A percentile compares a stretch with the other conserved stretches of the same genome.
These are phyloP conservation scores for Macrophomina phaseolina DNA, from an alignment of 2,329 filamentous ascomycete species.

Conservation along the genomic window DNA sequence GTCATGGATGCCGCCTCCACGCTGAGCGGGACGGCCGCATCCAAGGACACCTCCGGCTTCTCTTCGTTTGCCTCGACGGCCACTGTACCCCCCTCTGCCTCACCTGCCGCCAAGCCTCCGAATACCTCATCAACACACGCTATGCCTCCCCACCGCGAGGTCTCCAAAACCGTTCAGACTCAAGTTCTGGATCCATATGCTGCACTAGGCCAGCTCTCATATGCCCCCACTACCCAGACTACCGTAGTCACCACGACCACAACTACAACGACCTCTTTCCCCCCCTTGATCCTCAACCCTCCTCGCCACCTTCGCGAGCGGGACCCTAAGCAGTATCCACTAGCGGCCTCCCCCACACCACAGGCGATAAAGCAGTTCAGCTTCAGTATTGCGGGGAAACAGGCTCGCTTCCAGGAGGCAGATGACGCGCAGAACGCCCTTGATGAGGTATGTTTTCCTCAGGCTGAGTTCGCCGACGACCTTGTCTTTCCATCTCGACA, in stretches of 20 bases:
- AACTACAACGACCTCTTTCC: constrained; percentile 81
- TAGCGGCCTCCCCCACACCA: constrained; percentile 83
- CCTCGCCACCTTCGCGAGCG: constrained; percentile 73
- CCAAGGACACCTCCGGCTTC: constrained; percentile 22
- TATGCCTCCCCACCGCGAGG: constrained; percentile 36
- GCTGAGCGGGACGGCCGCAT: constrained; percentile 24
- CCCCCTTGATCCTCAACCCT: constrained; percentile 79
- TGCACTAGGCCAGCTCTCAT: constrained; percentile 65
- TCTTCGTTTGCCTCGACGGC: constrained; percentile 27
- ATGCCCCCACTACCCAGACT: constrained; percentile 67
- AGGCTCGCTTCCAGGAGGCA: constrained; percentile 67
- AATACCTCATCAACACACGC: constrained; percentile 32
- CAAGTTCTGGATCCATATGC: constrained; percentile 40
- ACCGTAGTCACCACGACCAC: constrained; percentile 87
- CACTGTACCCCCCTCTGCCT: constrained; percentile 12
- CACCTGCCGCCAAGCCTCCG: constrained; percentile 19
- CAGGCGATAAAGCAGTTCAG: constrained; percentile 76
- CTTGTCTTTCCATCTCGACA: neutral
- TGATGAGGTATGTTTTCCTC: constrained; percentile 55
- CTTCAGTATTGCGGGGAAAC: constrained; percentile 69
- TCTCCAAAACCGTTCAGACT: constrained; percentile 36
- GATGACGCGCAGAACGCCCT: constrained; percentile 62
- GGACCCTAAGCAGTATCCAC: constrained; percentile 87
- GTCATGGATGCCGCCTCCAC: constrained; percentile 28
- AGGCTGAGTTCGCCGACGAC: neutral